These are phyloP conservation scores for Sequoiadendron giganteum DNA, from an alignment of 75 land plant genomes.

Conservation along the genomic window DNA sequence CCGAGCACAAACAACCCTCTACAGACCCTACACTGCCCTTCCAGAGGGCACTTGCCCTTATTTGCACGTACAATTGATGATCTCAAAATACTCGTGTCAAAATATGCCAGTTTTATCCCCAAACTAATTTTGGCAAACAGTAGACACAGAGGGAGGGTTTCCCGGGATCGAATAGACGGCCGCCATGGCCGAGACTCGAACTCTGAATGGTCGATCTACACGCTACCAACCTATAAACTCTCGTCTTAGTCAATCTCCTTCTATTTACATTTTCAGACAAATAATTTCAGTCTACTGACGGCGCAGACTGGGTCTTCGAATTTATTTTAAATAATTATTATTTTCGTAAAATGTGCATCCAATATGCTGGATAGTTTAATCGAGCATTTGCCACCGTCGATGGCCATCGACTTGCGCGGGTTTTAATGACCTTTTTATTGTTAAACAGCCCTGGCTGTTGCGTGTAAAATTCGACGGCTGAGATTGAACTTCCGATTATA, in stretches of 20 bases:
- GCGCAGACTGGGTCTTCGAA: neutral
- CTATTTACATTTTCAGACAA: neutral
- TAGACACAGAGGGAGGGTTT: neutral
- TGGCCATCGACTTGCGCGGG: neutral
- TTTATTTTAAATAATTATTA: no score
- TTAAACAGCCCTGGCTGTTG: neutral
- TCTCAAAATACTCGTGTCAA: neutral
- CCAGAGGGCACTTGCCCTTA: neutral
- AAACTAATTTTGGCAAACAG: neutral
- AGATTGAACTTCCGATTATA: neutral
- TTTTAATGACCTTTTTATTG: neutral
- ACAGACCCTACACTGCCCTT: neutral
- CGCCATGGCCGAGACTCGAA: neutral
- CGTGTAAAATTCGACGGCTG: neutral
- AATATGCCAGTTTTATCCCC: neutral
- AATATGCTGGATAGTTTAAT: no score
- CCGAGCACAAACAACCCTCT: neutral
- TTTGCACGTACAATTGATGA: neutral
- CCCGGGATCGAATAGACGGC: neutral
- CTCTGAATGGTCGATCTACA: neutral
- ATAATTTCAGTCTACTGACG: neutral
- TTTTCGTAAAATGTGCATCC: neutral
- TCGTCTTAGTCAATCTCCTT: neutral
- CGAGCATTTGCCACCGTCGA: neutral
- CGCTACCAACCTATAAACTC: neutral